Percentiles rank a stretch among this genome's conserved stretches.
phyloP scores from a whole-genome alignment of 225 moss, liverwort and hornwort genomes.

The Physcomitrellopsis africana region DNA sequence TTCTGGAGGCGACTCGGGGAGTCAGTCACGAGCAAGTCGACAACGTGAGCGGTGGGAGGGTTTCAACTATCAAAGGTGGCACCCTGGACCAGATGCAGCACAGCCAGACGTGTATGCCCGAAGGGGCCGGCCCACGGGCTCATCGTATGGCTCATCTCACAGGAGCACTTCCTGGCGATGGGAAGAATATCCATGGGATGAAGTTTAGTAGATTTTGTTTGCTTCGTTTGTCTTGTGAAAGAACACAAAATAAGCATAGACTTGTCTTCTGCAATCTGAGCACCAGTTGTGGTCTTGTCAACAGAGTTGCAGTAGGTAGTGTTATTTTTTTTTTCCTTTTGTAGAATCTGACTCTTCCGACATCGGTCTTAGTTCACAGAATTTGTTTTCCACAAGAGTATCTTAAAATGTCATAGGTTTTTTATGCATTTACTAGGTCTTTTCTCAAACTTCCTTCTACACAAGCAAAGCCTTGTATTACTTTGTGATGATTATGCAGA shows the following conservation, averaged over 20 bases:
- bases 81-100: conserved; percentile 90
- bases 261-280: conserved; percentile 29
- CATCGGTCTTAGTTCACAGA: conserved; percentile 20
- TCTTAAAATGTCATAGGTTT: conserved; percentile 16
- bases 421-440: conserved; percentile 10
- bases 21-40: conserved; percentile 56
- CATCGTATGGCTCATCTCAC: conserved; percentile 42
- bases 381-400: conserved; percentile 23
- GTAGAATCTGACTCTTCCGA: conserved; percentile 7
- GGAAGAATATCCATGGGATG: conserved; percentile 55
- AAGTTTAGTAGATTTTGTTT: conserved; percentile 38
- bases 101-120: conserved; percentile 98
- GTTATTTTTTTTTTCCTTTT: conserved; percentile 1
- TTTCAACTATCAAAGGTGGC: conserved; percentile 83
- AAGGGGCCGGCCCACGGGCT: conserved; percentile 55
- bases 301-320: conserved; percentile 30
- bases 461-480: conserved; percentile 12
- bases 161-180: conserved; percentile 54
- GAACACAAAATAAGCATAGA: conserved; percentile 15
- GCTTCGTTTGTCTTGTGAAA: conserved; percentile 26
- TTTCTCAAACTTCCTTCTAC: conserved; percentile 14
- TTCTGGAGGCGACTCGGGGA: conserved; percentile 54
- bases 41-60: conserved; percentile 75
- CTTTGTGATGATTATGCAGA: conserved; percentile 24
- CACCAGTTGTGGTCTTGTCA: conserved; percentile 22